phyloP scores from a whole-genome alignment of 192 early-diverging fungal species.

The Backusella circina region DNA sequence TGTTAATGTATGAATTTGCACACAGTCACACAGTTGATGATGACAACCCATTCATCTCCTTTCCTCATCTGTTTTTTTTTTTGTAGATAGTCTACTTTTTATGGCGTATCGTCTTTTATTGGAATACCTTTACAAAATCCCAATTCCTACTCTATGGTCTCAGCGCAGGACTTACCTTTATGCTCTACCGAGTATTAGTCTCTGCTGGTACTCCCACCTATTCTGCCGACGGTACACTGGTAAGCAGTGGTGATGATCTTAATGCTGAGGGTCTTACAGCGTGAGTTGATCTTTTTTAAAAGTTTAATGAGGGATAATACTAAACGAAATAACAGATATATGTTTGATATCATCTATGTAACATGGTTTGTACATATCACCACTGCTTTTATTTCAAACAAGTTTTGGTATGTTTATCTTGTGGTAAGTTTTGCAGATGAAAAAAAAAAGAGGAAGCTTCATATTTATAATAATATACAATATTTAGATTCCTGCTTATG shows the following conservation, averaged over 20 bases:
- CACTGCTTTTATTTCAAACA: conserved; percentile 54
- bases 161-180: conserved; percentile 44
- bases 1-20: conserved; percentile 41
- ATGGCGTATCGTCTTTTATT: conserved; percentile 53
- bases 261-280: conserved; percentile 49
- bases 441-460: too few relatives aligned
- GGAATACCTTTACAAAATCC: conserved; percentile 42
- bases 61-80: background rate
- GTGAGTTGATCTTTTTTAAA: conserved; percentile 44
- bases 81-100: conserved; percentile 46
- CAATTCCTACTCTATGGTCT: conserved; percentile 37
- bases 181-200: conserved; percentile 47
- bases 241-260: conserved; percentile 47
- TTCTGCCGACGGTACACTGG: conserved; percentile 36
- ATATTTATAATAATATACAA: too few relatives aligned
- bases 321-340: conserved; percentile 66
- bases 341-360: conserved; percentile 84
- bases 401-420: conserved; percentile 49
- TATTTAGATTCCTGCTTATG: conserved; percentile 59
- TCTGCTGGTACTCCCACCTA: conserved; percentile 43
- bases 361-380: conserved; percentile 74
- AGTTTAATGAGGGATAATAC: too few relatives aligned
- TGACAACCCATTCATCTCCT: background rate
- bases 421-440: conserved; percentile 41
- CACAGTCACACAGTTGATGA: background rate